Evolutionary conservation across 768 basidiomycete genomes (phyloP), one percentile per base, ranked within the genome.

Genomic region (Tulasnella sp.): DNA sequence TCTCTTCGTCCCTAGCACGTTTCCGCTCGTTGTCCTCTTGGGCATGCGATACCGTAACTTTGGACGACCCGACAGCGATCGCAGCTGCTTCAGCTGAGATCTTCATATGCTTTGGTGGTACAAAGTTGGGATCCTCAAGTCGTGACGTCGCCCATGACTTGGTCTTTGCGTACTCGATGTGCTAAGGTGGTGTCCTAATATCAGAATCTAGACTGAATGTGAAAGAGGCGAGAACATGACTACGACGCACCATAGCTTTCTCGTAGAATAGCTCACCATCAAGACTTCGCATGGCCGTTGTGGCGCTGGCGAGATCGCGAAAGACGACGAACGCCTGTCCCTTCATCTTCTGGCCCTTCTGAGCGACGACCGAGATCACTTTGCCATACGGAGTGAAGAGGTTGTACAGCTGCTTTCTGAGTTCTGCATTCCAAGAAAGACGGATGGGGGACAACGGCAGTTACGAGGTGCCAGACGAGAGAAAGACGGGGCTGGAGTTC

Each of bases 321-420:
- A 98, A 99, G 83, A 97, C 96, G 84, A 98, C 92, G 87, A 98
- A 99, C 1, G 97, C 97, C 86, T 98, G 96, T 31, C 96, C 97
- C 82, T 93, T 91, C 92, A 94, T 95, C 86, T 92, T 94, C 80
- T 90, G 87, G 85, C 89, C 91, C 86, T 97, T 96, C 37, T 93
- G 92, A 34, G 97, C 96, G 80, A 98, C 90, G 81, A 99, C 92
- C 85, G 98, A 97, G 88, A 99, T 91, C 80, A 99, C 89, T 85
- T 92, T 94, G 85, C 97, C 97, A 87, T 98, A 94, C 69, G 96
- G 94, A 11, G 93, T 93, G 88, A 99, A 99, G 75, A 98, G 90
- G 40, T 93, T 92, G 84, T 92, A 95, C 1, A 99, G 89, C 87
- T 96, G 94, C 14, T 87, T 86, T 73, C 92, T 91, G 28, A 98